Conservation (phyloP, 1,284 basidiomycete genomes). For the Apiotrichum siamense region DNA sequence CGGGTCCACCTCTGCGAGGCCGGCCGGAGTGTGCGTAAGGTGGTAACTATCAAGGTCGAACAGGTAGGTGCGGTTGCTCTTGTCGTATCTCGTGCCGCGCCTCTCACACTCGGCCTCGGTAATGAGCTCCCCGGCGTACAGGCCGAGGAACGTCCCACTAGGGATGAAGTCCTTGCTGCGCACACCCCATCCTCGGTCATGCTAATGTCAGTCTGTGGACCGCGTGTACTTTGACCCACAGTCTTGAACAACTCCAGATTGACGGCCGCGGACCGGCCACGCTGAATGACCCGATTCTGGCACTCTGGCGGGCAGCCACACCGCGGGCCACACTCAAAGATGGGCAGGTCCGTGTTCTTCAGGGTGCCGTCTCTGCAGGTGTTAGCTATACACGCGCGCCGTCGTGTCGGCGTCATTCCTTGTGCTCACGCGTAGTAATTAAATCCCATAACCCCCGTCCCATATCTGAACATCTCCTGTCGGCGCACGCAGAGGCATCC, state of each 20-base stretch:
- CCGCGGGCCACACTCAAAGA: constrained; percentile 79
- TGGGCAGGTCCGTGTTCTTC: constrained; percentile 56
- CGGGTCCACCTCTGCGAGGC: constrained; percentile 36
- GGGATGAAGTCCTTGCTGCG: constrained; percentile 59
- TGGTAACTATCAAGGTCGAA: constrained; percentile 74
- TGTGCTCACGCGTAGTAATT: constrained; percentile 54
- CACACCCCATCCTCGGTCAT: constrained; percentile 73
- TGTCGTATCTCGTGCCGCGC: constrained; percentile 65
- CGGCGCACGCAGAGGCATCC: constrained; percentile 63
- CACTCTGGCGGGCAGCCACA: constrained; percentile 77
- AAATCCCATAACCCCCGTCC: constrained; percentile 52
- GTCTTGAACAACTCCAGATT: constrained; percentile 60
- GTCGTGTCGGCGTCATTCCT: neutral
- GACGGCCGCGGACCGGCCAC: constrained; percentile 61
- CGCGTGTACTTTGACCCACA: constrained; percentile 8
- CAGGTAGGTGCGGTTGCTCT: constrained; percentile 72
- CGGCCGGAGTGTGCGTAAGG: constrained; percentile 49
- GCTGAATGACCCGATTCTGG: constrained; percentile 74
- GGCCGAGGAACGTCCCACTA: constrained; percentile 66
- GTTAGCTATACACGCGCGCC: neutral
- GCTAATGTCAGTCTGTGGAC: constrained; percentile 4
- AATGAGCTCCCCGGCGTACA: constrained; percentile 78
- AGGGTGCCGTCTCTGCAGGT: constrained; percentile 30
- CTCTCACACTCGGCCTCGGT: constrained; percentile 60
- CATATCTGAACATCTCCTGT: constrained; percentile 52